phyloP scores from a whole-genome alignment of 805 yeast species.

The Saturnispora zaruensis region DNA sequence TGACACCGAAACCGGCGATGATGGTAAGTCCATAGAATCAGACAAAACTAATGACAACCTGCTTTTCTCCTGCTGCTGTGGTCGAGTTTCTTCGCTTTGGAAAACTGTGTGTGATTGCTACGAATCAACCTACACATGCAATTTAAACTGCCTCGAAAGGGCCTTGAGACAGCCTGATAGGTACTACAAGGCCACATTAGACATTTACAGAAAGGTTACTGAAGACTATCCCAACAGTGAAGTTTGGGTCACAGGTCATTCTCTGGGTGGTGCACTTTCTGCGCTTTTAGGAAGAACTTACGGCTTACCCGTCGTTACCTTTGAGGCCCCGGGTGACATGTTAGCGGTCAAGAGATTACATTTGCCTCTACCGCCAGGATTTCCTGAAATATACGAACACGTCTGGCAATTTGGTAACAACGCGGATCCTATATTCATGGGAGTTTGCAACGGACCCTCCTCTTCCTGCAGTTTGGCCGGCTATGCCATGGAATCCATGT shows the following conservation, averaged over 20 bases:
- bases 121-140: slow-evolving; percentile 73
- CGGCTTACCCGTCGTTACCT: slow-evolving; percentile 84
- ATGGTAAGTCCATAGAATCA: slow-evolving; percentile 59
- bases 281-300: slow-evolving; percentile 77
- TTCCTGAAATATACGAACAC: slow-evolving; percentile 67
- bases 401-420: slow-evolving; percentile 96
- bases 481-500: slow-evolving; percentile 92
- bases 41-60: slow-evolving; percentile 86
- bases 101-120: slow-evolving; percentile 93
- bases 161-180: slow-evolving; percentile 68
- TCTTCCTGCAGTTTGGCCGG: slow-evolving; percentile 87
- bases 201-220: slow-evolving; percentile 67
- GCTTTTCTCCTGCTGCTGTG: slow-evolving; percentile 93
- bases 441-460: slow-evolving; percentile 91
- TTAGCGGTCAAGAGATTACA: slow-evolving; percentile 78
- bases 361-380: slow-evolving; percentile 88
- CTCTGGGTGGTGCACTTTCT: slow-evolving; percentile 85
- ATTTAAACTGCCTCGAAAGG: slow-evolving; percentile 74
- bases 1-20: slow-evolving; percentile 39
- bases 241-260: slow-evolving; percentile 93
- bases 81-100: slow-evolving; percentile 86
- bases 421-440: slow-evolving; percentile 95
- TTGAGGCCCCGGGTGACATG: slow-evolving; percentile 89
- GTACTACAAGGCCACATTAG: slow-evolving; percentile 72
- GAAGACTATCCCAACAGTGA: slow-evolving; percentile 56